Conservation (phyloP, 2,329 filamentous ascomycete genomes). For the Aureobasidium zeae region DNA sequence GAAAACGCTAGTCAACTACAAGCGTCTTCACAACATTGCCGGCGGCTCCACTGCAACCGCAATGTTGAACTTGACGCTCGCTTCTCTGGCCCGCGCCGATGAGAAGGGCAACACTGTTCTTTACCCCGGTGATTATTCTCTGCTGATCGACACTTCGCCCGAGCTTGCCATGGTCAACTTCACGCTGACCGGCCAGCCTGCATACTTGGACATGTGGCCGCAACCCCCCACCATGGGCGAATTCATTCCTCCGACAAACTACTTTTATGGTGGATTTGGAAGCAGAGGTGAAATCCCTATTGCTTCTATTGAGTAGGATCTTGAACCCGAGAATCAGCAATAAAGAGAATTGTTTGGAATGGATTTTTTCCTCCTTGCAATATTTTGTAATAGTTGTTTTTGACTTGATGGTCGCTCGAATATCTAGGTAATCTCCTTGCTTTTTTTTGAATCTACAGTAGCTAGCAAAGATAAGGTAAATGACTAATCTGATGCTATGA, state of each 20-base stretch:
- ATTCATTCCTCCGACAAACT: constrained; percentile 21
- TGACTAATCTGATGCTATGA: no score
- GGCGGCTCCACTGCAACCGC: constrained; percentile 24
- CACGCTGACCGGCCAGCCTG: constrained; percentile 37
- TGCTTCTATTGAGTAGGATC: not conserved
- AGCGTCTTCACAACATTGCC: constrained; percentile 31
- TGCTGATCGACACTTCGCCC: constrained; percentile 39
- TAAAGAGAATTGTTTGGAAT: not conserved
- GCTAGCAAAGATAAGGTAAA: no score
- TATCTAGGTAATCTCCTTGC: no score
- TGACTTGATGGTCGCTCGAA: no score
- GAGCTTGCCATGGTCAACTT: constrained; percentile 34
- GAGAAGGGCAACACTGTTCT: constrained; percentile 43
- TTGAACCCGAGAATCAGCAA: not conserved
- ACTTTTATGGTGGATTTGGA: constrained; percentile 26
- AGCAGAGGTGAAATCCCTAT: constrained; percentile 11
- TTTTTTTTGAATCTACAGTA: no score
- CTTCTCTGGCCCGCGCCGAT: constrained; percentile 42
- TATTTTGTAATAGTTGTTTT: no score
- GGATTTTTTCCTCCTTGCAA: no score
- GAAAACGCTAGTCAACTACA: constrained; percentile 46
- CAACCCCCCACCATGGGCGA: constrained; percentile 21
- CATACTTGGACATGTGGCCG: constrained; percentile 35
- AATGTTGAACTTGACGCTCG: constrained; percentile 38
- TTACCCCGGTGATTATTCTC: constrained; percentile 45